Evolutionary conservation across 768 basidiomycete species (phyloP).

Genomic region (Trametes coccinea): DNA sequence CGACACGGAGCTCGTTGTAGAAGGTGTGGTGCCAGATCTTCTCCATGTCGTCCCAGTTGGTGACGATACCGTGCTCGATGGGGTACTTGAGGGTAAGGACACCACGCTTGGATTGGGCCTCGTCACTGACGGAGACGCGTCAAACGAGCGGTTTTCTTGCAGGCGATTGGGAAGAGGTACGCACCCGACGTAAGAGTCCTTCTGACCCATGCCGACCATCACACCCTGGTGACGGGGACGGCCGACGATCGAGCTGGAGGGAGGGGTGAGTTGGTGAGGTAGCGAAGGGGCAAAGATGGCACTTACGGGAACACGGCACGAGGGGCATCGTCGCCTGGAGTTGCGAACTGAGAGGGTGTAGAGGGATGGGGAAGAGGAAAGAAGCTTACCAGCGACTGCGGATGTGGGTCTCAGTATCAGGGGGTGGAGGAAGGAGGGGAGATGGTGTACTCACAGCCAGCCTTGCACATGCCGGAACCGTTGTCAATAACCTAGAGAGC

Average conservation of each 20-base stretch:
- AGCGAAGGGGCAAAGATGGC: not conserved
- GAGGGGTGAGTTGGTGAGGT: not conserved
- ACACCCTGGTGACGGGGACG: constrained; percentile 74
- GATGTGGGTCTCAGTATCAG: constrained; percentile 78
- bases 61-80: constrained; percentile 71
- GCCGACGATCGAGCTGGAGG: constrained; percentile 61
- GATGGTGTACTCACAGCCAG: constrained; percentile 75
- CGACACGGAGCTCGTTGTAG: constrained; percentile 92
- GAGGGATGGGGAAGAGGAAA: not conserved
- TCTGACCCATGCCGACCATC: constrained; percentile 79
- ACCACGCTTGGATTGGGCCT: constrained; percentile 75
- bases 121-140: constrained; percentile 49
- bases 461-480: constrained; percentile 99
- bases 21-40: constrained; percentile 78
- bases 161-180: constrained; percentile 16
- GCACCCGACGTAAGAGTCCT: constrained; percentile 75
- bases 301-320: constrained; percentile 97
- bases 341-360: not conserved
- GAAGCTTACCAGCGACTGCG: constrained; percentile 56
- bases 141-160: not conserved
- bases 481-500: constrained; percentile 76
- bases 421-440: constrained; percentile 29
- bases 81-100: constrained; percentile 71
- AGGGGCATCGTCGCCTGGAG: constrained; percentile 89
- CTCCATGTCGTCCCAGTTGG: constrained; percentile 79